These are phyloP conservation scores for Schoenoplectus triqueter DNA, from an alignment of 202 grass and related monocot genomes.

Conservation along the genomic window DNA sequence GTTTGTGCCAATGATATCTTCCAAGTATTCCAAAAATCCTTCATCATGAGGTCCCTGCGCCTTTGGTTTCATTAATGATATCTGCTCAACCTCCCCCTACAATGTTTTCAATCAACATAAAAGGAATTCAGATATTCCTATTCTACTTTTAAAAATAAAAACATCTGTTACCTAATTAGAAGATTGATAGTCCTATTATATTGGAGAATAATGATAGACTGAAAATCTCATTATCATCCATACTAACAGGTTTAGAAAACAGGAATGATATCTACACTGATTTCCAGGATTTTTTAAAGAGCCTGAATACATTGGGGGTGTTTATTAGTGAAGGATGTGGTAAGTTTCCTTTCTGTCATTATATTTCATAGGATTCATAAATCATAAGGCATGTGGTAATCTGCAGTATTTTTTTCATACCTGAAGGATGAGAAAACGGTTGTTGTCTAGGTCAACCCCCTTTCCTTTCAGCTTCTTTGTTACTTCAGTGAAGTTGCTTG, in stretches of 20 bases:
- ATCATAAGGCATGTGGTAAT: background rate
- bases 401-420: conserved; percentile 43
- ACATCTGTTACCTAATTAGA: background rate
- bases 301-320: background rate
- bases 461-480: conserved; percentile 84
- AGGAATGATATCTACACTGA: conserved; percentile 24
- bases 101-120: conserved; percentile 20
- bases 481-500: conserved; percentile 94
- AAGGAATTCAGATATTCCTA: background rate
- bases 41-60: conserved; percentile 88
- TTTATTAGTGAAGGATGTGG: conserved; percentile 19
- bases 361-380: background rate
- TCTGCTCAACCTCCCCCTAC: conserved; percentile 98
- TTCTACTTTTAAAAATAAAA: conserved; percentile 4
- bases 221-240: conserved; percentile 22
- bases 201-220: conserved; percentile 31
- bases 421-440: conserved; percentile 99
- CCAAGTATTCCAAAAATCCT: conserved; percentile 97
- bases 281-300: background rate
- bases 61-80: conserved; percentile 98
- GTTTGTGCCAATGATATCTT: conserved; percentile 95
- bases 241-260: conserved; percentile 30
- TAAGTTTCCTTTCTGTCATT: background rate
- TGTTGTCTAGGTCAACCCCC: conserved; percentile 96
- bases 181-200: background rate